A percentile compares a stretch with the other conserved stretches of the same genome.
phyloP scores from a whole-genome alignment of 768 basidiomycete genomes.

The Psilocybe cubensis region DNA sequence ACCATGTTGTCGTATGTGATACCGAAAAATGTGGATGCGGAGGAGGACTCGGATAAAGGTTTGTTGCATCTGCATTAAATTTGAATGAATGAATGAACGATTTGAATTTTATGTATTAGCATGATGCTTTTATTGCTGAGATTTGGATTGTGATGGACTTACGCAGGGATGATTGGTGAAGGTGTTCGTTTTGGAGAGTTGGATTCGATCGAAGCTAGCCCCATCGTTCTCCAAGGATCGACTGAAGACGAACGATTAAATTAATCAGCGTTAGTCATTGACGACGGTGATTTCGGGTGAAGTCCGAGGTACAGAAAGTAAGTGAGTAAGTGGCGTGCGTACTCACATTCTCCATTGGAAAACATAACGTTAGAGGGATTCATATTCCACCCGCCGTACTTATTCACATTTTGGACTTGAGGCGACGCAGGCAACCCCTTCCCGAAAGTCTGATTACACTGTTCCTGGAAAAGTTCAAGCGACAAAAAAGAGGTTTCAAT shows the following conservation, averaged over 20 bases:
- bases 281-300: neutral
- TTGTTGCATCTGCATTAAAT: slow-evolving; percentile 37
- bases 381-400: slow-evolving; percentile 58
- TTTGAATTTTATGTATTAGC: neutral
- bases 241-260: slow-evolving; percentile 27
- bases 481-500: slow-evolving; percentile 53
- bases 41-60: slow-evolving; percentile 1
- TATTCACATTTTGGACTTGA: slow-evolving; percentile 47
- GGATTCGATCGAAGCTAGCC: slow-evolving; percentile 49
- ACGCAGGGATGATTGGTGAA: slow-evolving; percentile 41
- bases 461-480: slow-evolving; percentile 46
- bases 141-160: too few relatives aligned
- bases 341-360: slow-evolving; percentile 52
- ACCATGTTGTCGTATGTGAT: slow-evolving; percentile 51
- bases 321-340: neutral
- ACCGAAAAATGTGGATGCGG: slow-evolving; percentile 45
- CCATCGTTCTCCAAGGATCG: slow-evolving; percentile 57
- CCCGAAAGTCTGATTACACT: slow-evolving; percentile 46
- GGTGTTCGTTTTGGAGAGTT: slow-evolving; percentile 47
- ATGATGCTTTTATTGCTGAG: too few relatives aligned
- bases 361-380: slow-evolving; percentile 50
- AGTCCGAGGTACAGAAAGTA: neutral
- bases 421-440: slow-evolving; percentile 41
- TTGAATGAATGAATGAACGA: neutral
- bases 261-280: neutral